phyloP scores from a whole-genome alignment of 2,329 filamentous ascomycete genomes.

The Diaporthe vaccinii region DNA sequence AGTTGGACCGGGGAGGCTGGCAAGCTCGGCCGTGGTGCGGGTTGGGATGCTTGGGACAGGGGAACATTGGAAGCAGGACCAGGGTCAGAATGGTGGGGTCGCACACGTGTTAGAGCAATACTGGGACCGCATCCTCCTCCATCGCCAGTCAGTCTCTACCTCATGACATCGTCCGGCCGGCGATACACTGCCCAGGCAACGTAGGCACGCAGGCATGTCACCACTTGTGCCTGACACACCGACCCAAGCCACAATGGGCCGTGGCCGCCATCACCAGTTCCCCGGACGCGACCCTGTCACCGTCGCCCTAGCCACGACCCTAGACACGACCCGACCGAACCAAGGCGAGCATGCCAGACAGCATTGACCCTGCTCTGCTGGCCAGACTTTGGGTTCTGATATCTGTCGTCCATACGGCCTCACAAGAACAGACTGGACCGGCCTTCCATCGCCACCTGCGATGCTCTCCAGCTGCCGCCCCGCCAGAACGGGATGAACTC shows the following conservation, averaged over 20 bases:
- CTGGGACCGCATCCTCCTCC: slow-evolving; percentile 38
- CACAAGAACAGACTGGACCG: background rate
- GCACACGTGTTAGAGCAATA: slow-evolving; percentile 43
- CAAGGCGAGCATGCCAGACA: slow-evolving; percentile 16
- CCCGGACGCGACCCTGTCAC: slow-evolving; percentile 28
- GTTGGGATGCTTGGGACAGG: slow-evolving; percentile 30
- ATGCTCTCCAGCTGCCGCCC: slow-evolving; percentile 4
- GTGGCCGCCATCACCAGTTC: slow-evolving; percentile 8
- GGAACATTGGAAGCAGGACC: slow-evolving; percentile 17
- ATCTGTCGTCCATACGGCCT: background rate
- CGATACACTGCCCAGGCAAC: background rate
- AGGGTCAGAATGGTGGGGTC: slow-evolving; percentile 38
- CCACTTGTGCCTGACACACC: slow-evolving; percentile 27
- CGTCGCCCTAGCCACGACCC: slow-evolving; percentile 17
- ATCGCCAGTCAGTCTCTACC: slow-evolving; percentile 26
- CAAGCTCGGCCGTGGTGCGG: slow-evolving; percentile 23
- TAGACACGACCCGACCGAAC: background rate
- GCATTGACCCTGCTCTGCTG: slow-evolving; percentile 29
- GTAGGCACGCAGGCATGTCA: background rate
- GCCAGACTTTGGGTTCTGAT: background rate
- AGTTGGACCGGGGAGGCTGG: slow-evolving; percentile 31
- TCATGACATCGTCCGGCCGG: slow-evolving; percentile 19
- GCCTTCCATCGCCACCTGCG: background rate
- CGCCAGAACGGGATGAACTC: slow-evolving; percentile 15
- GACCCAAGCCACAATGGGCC: slow-evolving; percentile 27